These are phyloP conservation scores for Trametes sp. DNA, from an alignment of 1,284 basidiomycete genomes.

Conservation along the genomic window DNA sequence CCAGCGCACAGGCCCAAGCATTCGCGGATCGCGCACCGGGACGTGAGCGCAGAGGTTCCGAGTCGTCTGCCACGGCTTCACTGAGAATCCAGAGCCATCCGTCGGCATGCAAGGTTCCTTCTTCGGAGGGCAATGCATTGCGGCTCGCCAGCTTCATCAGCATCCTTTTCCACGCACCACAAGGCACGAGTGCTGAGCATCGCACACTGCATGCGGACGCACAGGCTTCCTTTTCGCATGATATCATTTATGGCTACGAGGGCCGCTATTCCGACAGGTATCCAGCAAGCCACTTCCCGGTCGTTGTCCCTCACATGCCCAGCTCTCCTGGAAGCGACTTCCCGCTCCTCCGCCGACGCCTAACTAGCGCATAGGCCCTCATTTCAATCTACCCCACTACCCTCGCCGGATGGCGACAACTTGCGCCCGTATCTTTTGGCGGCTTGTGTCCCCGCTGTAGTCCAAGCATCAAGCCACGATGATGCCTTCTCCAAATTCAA, in stretches of 20 bases:
- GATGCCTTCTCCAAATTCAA: not conserved
- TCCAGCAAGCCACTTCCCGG: too few relatives aligned
- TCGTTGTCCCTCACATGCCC: not conserved
- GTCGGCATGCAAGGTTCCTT: slow-evolving; percentile 14
- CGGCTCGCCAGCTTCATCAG: not conserved
- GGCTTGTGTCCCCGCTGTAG: too few relatives aligned
- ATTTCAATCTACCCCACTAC: not conserved
- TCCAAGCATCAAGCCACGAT: not conserved
- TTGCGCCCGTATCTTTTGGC: too few relatives aligned
- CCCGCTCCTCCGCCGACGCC: too few relatives aligned
- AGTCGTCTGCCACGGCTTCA: not conserved
- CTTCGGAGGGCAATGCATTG: slow-evolving; percentile 5
- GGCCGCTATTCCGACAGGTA: not conserved
- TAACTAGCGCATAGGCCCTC: too few relatives aligned
- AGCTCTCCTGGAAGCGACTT: too few relatives aligned
- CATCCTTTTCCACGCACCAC: not conserved
- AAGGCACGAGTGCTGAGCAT: not conserved
- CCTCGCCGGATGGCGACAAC: too few relatives aligned
- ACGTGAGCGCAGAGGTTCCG: not conserved
- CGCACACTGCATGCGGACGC: slow-evolving; percentile 4
- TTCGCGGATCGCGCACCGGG: slow-evolving; percentile 2
- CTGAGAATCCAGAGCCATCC: slow-evolving; percentile 1
- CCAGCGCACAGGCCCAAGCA: not conserved
- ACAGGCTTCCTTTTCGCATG: slow-evolving; percentile 10
- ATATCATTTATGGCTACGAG: not conserved